Percentiles rank a stretch among this genome's conserved stretches.
These are phyloP conservation scores for Calonectria pteridis DNA, from an alignment of 2,329 filamentous ascomycete genomes.

Conservation along the genomic window DNA sequence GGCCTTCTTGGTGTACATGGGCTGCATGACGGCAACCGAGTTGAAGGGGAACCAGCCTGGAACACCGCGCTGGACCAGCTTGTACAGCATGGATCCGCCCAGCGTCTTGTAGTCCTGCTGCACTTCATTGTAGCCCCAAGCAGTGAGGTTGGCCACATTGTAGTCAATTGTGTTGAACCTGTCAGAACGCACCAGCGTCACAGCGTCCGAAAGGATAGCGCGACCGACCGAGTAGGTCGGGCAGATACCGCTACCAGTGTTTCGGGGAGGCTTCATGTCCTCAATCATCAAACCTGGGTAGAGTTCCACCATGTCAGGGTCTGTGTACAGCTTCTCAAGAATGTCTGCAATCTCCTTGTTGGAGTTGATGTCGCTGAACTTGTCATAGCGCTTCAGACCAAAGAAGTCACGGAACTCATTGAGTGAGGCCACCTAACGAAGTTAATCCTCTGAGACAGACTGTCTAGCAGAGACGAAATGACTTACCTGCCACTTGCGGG, in stretches of 20 bases:
- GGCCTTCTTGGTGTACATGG: slow-evolving; percentile 58
- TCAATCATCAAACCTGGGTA: slow-evolving; percentile 78
- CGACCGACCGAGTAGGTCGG: slow-evolving; percentile 65
- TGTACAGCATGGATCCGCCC: slow-evolving; percentile 59
- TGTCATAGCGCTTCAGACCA: slow-evolving; percentile 43
- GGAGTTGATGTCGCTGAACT: slow-evolving; percentile 67
- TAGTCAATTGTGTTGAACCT: slow-evolving; percentile 69
- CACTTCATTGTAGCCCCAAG: slow-evolving; percentile 56
- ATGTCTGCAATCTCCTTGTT: slow-evolving; percentile 67
- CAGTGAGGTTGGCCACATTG: slow-evolving; percentile 56
- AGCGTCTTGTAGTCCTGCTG: slow-evolving; percentile 49
- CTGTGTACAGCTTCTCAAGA: slow-evolving; percentile 70
- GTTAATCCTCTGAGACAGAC: neutral
- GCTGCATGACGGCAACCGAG: slow-evolving; percentile 59
- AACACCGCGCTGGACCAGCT: slow-evolving; percentile 59
- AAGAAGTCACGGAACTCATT: slow-evolving; percentile 77
- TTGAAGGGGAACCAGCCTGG: slow-evolving; percentile 59
- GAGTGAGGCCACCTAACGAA: slow-evolving; percentile 60
- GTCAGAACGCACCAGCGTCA: slow-evolving; percentile 69
- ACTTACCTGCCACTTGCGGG: slow-evolving; percentile 66
- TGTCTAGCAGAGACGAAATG: no score
- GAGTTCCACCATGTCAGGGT: slow-evolving; percentile 76
- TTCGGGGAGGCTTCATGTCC: slow-evolving; percentile 63
- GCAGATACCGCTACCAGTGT: slow-evolving; percentile 56
- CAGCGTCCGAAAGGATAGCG: slow-evolving; percentile 70